These are phyloP conservation scores for Strobilomyces echinocephalus DNA, from an alignment of 768 basidiomycete species.

Conservation along the genomic window DNA sequence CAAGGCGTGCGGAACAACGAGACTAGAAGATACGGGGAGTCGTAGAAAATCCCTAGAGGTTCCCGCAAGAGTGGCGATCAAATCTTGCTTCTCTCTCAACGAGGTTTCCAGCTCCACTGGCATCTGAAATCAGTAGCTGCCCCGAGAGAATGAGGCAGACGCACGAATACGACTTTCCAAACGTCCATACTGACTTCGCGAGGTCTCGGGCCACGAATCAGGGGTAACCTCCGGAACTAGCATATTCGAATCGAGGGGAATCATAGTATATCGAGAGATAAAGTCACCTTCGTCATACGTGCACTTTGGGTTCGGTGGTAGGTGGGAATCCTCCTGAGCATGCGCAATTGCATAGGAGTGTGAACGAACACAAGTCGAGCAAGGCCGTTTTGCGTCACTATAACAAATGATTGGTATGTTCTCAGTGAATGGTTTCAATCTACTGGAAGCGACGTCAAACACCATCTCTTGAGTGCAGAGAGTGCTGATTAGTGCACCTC, in stretches of 20 bases:
- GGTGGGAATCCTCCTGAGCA: neutral
- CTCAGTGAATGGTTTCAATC: neutral
- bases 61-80: neutral
- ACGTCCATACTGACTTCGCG: neutral
- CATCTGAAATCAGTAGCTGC: neutral
- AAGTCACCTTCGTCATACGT: neutral
- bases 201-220: neutral
- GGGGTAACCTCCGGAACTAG: neutral
- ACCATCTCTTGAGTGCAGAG: neutral
- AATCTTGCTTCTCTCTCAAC: neutral
- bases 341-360: neutral
- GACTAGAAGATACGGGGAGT: neutral
- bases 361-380: neutral
- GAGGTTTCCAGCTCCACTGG: neutral
- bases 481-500: neutral
- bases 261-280: neutral
- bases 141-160: neutral
- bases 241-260: neutral
- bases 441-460: neutral
- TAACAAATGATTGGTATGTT: neutral
- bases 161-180: neutral
- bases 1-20: neutral
- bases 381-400: neutral
- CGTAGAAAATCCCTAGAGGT: neutral
- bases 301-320: neutral